phyloP scores from a whole-genome alignment of 202 grass and related monocot genomes.

The Schoenoplectus tabernaemontani region DNA sequence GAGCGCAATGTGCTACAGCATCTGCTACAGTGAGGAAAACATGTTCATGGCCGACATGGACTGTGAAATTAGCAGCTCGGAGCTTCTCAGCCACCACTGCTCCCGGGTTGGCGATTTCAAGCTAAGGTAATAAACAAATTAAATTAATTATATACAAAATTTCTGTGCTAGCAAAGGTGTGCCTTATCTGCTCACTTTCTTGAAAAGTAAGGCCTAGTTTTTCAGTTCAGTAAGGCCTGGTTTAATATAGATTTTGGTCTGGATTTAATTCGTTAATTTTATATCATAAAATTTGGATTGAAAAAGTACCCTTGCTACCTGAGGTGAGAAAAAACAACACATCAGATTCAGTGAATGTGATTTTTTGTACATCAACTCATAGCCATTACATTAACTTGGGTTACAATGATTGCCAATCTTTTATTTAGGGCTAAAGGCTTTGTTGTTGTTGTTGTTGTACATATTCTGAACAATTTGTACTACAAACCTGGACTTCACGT shows the following conservation, averaged over 20 bases:
- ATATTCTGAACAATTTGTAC: neutral
- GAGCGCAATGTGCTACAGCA: slow-evolving; percentile 46
- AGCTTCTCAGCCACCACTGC: slow-evolving; percentile 62
- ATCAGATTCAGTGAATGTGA: neutral
- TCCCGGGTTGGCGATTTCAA: slow-evolving; percentile 66
- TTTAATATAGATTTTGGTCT: neutral
- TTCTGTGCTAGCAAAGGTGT: neutral
- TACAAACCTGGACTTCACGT: slow-evolving; percentile 56
- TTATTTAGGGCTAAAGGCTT: neutral
- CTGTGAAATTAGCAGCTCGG: slow-evolving; percentile 37
- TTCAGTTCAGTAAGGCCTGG: neutral
- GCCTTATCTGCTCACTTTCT: neutral
- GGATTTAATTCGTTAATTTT: neutral
- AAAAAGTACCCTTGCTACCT: slow-evolving; percentile 5
- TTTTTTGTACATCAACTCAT: neutral
- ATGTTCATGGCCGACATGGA: slow-evolving; percentile 54
- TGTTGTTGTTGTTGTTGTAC: neutral
- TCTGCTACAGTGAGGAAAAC: slow-evolving; percentile 56
- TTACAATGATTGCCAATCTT: neutral
- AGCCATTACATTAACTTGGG: neutral
- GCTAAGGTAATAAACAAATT: slow-evolving; percentile 31
- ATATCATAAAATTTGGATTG: neutral
- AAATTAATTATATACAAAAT: neutral
- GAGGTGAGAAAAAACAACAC: neutral
- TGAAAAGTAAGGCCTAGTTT: neutral